Evolutionary conservation across 208 protist genomes (phyloP).

Genomic region (Trichomonas gallinae): DNA sequence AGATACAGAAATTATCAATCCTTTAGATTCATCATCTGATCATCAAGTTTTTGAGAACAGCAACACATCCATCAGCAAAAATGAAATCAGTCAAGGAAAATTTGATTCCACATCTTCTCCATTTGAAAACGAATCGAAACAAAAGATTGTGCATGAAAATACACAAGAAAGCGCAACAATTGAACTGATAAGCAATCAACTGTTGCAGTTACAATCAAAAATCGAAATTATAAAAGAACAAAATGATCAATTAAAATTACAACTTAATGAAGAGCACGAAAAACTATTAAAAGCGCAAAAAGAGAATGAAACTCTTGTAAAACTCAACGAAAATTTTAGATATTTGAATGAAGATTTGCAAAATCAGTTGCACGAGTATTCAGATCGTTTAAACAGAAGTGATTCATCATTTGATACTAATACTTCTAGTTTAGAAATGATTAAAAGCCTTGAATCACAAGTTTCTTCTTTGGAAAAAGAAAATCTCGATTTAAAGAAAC

Average conservation of each 20-base stretch:
- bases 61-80: background rate
- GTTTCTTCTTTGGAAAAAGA: background rate
- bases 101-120: background rate
- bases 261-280: background rate
- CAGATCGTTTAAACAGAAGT: background rate
- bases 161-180: background rate
- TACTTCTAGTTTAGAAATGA: no score
- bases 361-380: background rate
- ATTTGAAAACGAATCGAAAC: background rate
- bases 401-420: no score
- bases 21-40: background rate
- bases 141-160: background rate
- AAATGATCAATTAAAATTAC: background rate
- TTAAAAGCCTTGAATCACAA: no score
- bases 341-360: background rate
- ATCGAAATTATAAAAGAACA: background rate
- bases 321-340: background rate
- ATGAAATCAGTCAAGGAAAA: background rate
- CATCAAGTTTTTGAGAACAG: background rate
- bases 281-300: background rate
- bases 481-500: background rate
- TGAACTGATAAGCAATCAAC: background rate
- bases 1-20: background rate
- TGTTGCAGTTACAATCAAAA: background rate
- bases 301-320: background rate